phyloP scores from a whole-genome alignment of 192 early-diverging fungal genomes.

The Glomus cerebriforme region DNA sequence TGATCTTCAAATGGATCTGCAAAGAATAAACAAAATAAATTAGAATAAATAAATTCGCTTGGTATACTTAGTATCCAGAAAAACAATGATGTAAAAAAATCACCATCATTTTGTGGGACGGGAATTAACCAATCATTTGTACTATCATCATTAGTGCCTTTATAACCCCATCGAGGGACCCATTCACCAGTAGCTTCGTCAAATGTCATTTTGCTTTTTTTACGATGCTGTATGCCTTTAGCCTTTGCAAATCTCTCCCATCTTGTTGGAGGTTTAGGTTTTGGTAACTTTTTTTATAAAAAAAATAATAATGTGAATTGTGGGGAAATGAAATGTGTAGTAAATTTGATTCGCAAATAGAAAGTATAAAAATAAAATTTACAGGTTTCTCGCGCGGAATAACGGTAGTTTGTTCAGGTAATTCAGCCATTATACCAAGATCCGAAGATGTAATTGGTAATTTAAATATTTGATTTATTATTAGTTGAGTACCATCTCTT shows the following conservation, averaged over 20 bases:
- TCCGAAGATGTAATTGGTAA: constrained; percentile 68
- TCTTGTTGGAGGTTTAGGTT: constrained; percentile 85
- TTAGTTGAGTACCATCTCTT: constrained; percentile 79
- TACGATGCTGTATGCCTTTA: constrained; percentile 91
- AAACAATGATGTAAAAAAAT: background rate
- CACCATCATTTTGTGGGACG: constrained; percentile 69
- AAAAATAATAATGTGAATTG: background rate
- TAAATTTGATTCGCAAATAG: background rate
- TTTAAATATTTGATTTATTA: constrained; percentile 88
- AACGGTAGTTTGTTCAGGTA: constrained; percentile 66
- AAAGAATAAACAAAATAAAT: background rate
- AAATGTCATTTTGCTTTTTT: constrained; percentile 79
- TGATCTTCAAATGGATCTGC: constrained; percentile 85
- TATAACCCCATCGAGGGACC: constrained; percentile 89
- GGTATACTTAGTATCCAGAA: background rate
- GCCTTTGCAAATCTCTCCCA: constrained; percentile 99
- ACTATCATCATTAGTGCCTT: constrained; percentile 74
- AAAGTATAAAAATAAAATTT: constrained; percentile 8
- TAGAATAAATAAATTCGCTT: constrained; percentile 12
- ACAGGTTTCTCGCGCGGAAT: constrained; percentile 90
- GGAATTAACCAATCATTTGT: constrained; percentile 92
- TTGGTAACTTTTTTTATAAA: constrained; percentile 61
- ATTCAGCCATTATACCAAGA: constrained; percentile 75
- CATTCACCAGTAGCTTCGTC: constrained; percentile 85
- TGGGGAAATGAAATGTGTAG: background rate